Base-by-base conservation (phyloP, 202 grass and related monocot species). In the Bolboschoenoplectus hybrid region DNA sequence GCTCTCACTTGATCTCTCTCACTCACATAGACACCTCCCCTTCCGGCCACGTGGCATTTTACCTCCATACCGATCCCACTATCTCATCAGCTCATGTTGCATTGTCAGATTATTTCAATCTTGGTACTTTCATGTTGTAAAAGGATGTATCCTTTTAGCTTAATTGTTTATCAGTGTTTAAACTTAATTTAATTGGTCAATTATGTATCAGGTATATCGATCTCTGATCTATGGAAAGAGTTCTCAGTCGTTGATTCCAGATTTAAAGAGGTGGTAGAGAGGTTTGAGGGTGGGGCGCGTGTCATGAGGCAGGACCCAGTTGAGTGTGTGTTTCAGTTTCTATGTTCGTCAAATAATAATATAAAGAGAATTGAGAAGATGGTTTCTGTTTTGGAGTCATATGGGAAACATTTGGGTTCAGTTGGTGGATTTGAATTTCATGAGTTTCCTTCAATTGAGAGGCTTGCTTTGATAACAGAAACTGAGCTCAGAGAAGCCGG, bases 281-380 rank as follows among this genome's bases (percentile, higher is more conserved):
- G 68, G 41, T 85, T 96, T 38, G 93, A 80, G 6, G 91, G 96
- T 0, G 92, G 93, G 9, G 97, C 92, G 0, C 89, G 93, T 26
- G 89, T 98, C n/a, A 93, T 98, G 12, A 83, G 93, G 80, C 93
- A 98, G 82, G 97, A 98, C 14, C 93, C 93, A 16, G 86, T 94
- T 49, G 93, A 98, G 89, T 98, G 97, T 55, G 26, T 92, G 51
- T 98, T 98, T 84, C 93, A 98, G 89, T 98, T 98, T 80, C 91
- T 98, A 35, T 98, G 93, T 88, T 98, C 97, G 70, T 98, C 97
- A 55, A 98, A 98, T 66, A 98, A 98, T 81, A 95, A 98, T 85
- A 98, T 98, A 56, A 82, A 87, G 75, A 84, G 97, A 78, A 98
- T 98, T 64, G 89, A 98, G 86, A 96, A 95, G 93, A 98, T 98